Percentiles rank a stretch among this genome's conserved stretches.
Evolutionary conservation across 2,329 filamentous ascomycete genomes (phyloP).

Genomic region (Ophiostoma quercus): DNA sequence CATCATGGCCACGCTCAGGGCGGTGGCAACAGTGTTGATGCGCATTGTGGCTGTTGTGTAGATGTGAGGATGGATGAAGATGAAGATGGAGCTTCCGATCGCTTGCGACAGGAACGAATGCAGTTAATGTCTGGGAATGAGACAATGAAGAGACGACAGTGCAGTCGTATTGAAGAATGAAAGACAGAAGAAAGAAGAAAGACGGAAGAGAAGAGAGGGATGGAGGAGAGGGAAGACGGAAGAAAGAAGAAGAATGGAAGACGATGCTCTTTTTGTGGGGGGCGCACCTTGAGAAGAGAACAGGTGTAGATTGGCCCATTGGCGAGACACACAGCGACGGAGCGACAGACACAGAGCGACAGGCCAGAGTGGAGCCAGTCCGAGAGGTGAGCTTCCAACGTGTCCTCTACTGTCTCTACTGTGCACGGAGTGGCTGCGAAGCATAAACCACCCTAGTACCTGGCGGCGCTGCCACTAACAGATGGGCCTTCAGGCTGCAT

Average conservation of each 20-base stretch:
- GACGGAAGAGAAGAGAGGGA: slow-evolving; percentile 13
- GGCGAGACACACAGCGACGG: not conserved
- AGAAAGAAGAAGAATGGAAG: slow-evolving; percentile 20
- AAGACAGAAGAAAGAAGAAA: slow-evolving; percentile 19
- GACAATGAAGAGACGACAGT: slow-evolving; percentile 2
- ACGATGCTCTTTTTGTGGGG: slow-evolving; percentile 23
- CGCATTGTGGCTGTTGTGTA: slow-evolving; percentile 56
- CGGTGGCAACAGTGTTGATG: slow-evolving; percentile 72
- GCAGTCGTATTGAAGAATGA: slow-evolving; percentile 21
- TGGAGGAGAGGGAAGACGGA: slow-evolving; percentile 16
- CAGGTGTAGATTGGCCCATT: slow-evolving; percentile 16
- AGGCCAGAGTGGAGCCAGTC: slow-evolving; percentile 11
- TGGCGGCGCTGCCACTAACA: slow-evolving; percentile 11
- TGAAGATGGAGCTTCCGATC: slow-evolving; percentile 5
- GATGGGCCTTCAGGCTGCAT: slow-evolving; percentile 15
- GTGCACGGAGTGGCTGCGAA: not conserved
- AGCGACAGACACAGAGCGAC: slow-evolving; percentile 10
- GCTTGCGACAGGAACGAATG: slow-evolving; percentile 10
- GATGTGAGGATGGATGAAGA: not conserved
- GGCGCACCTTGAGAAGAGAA: slow-evolving; percentile 21
- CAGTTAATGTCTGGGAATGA: not conserved
- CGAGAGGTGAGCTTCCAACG: slow-evolving; percentile 25
- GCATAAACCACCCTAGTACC: slow-evolving; percentile 10
- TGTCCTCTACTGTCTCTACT: slow-evolving; percentile 28
- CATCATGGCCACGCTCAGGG: slow-evolving; percentile 67